Conservation (phyloP, 2,329 filamentous ascomycete species). For the Stagonosporopsis tanaceti region DNA sequence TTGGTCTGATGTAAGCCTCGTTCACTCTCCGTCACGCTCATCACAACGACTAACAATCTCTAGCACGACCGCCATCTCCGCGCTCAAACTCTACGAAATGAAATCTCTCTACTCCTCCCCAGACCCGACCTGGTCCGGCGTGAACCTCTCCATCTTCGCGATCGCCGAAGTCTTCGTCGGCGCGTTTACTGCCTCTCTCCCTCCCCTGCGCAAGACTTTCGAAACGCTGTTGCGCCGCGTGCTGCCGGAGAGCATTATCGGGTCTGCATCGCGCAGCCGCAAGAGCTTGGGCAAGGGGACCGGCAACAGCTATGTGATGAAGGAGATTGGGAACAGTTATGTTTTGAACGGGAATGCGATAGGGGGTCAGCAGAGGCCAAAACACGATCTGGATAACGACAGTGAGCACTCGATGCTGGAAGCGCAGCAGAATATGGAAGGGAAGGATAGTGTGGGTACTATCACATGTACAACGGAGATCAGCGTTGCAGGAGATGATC, state of each 20-base stretch:
- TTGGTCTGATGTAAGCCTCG: slow-evolving; percentile 33
- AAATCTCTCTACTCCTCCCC: slow-evolving; percentile 28
- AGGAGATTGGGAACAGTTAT: slow-evolving; percentile 20
- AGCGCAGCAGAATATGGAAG: slow-evolving; percentile 5
- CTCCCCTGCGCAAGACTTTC: slow-evolving; percentile 38
- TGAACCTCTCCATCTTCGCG: slow-evolving; percentile 37
- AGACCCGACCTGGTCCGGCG: slow-evolving; percentile 33
- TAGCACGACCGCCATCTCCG: slow-evolving; percentile 39
- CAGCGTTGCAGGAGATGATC: slow-evolving; percentile 8
- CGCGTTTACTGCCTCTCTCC: slow-evolving; percentile 37
- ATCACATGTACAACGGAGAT: slow-evolving; percentile 18
- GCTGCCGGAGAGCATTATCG: slow-evolving; percentile 28
- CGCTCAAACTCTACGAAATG: slow-evolving; percentile 38
- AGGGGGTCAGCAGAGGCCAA: background rate
- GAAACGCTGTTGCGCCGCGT: slow-evolving; percentile 30
- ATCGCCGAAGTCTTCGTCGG: slow-evolving; percentile 38
- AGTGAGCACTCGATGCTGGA: slow-evolving; percentile 12
- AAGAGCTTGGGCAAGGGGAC: slow-evolving; percentile 17
- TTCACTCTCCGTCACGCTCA: too few relatives aligned
- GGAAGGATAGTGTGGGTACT: slow-evolving; percentile 1
- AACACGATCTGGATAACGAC: slow-evolving; percentile 16
- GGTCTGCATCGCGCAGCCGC: slow-evolving; percentile 13
- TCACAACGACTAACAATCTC: slow-evolving; percentile 2
- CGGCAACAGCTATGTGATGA: slow-evolving; percentile 29
- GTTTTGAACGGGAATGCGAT: slow-evolving; percentile 9